phyloP scores from a whole-genome alignment of 257 asterid genomes.

The Osmanthus fragrans region DNA sequence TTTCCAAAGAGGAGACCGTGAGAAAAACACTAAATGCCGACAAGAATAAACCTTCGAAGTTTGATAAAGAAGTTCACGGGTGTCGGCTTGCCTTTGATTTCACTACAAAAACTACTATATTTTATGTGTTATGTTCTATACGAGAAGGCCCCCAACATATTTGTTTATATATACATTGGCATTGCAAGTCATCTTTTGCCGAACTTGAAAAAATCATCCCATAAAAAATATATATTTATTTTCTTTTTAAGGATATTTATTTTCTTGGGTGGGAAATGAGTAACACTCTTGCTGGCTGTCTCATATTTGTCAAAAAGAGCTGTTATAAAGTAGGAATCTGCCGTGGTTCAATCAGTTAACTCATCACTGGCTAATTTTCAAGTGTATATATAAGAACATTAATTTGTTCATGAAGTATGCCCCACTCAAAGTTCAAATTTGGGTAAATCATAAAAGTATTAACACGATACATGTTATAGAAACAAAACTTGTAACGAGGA shows the following conservation, averaged over 20 bases:
- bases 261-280: neutral
- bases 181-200: neutral
- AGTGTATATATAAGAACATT: too few relatives aligned
- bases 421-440: too few relatives aligned
- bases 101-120: neutral
- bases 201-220: too few relatives aligned
- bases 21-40: neutral
- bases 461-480: too few relatives aligned
- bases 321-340: neutral
- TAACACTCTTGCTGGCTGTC: too few relatives aligned
- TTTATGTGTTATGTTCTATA: neutral
- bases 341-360: too few relatives aligned
- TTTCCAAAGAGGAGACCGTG: neutral
- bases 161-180: neutral
- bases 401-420: too few relatives aligned
- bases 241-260: too few relatives aligned
- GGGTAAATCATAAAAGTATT: too few relatives aligned
- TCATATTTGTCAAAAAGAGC: neutral
- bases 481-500: too few relatives aligned
- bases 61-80: neutral
- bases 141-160: neutral
- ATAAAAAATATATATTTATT: too few relatives aligned
- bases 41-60: neutral
- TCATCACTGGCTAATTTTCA: too few relatives aligned
- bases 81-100: neutral